Conservation (phyloP, 768 basidiomycete genomes). For the Erythrobasidium yunnanense region DNA sequence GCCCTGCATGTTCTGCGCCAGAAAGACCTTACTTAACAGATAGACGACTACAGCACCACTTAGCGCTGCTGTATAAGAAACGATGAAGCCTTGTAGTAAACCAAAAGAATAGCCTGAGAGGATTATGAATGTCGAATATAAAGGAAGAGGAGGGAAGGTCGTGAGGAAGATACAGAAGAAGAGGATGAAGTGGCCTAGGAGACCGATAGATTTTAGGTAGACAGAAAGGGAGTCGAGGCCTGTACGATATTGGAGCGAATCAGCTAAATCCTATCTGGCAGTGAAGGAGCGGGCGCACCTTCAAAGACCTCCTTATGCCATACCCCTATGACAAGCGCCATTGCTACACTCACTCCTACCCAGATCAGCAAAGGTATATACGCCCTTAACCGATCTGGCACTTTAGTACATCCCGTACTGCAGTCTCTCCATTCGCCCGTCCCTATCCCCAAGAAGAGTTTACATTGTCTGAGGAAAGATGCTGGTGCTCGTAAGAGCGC, state of each 20-base stretch:
- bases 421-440: slow-evolving; percentile 11
- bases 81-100: slow-evolving; percentile 54
- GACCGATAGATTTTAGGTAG: slow-evolving; percentile 61
- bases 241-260: slow-evolving; percentile 38
- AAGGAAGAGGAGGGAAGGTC: slow-evolving; percentile 58
- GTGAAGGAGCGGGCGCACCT: slow-evolving; percentile 49
- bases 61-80: slow-evolving; percentile 78
- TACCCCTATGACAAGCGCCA: slow-evolving; percentile 68
- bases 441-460: not conserved
- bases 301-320: slow-evolving; percentile 72
- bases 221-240: slow-evolving; percentile 71
- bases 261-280: not conserved
- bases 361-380: slow-evolving; percentile 72
- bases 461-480: not conserved
- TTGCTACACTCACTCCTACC: slow-evolving; percentile 62
- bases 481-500: not conserved
- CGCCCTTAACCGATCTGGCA: slow-evolving; percentile 37
- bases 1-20: slow-evolving; percentile 59
- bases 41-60: slow-evolving; percentile 71
- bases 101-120: slow-evolving; percentile 48
- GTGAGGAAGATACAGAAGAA: slow-evolving; percentile 46
- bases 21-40: slow-evolving; percentile 55
- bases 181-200: slow-evolving; percentile 65
- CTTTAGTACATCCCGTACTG: not conserved
- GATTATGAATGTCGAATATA: slow-evolving; percentile 86